These are phyloP conservation scores for Epichloe sp. DNA, from an alignment of 2,329 filamentous ascomycete species.

Conservation along the genomic window DNA sequence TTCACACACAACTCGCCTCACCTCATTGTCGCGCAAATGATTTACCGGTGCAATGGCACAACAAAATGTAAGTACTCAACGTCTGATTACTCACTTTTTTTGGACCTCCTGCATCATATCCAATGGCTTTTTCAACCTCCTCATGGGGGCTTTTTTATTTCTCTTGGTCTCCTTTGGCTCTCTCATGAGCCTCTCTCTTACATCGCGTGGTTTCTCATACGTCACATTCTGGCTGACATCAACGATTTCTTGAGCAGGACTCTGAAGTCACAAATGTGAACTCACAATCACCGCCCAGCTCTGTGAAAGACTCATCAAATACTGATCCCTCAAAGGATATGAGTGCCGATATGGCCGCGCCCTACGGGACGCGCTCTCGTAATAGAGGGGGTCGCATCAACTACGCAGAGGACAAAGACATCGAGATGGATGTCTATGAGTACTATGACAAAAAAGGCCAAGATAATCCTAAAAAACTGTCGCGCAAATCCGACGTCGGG, in stretches of 20 bases:
- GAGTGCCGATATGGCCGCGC: constrained; percentile 42
- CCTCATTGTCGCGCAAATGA: constrained; percentile 22
- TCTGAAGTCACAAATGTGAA: constrained; percentile 21
- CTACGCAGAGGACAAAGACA: constrained; percentile 87
- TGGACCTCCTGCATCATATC: constrained; percentile 1
- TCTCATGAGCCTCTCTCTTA: background rate
- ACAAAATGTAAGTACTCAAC: constrained; percentile 22
- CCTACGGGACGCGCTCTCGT: constrained; percentile 87
- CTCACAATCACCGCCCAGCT: constrained; percentile 19
- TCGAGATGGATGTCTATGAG: constrained; percentile 78
- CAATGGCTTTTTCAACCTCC: constrained; percentile 1
- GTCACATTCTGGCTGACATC: background rate
- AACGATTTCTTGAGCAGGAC: constrained; percentile 15
- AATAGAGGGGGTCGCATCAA: constrained; percentile 84
- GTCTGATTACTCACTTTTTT: constrained; percentile 1
- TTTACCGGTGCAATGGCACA: constrained; percentile 25
- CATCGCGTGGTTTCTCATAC: background rate
- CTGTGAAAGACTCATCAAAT: constrained; percentile 35
- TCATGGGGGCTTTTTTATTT: background rate
- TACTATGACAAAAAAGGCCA: constrained; percentile 43
- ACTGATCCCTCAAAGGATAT: constrained; percentile 37
- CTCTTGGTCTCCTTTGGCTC: background rate
- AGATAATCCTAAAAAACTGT: constrained; percentile 41
- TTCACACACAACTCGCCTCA: constrained; percentile 16
- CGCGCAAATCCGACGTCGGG: constrained; percentile 30